Evolutionary conservation across 2,329 filamentous ascomycete genomes (phyloP).

Genomic region (Stromatinia cepivora): DNA sequence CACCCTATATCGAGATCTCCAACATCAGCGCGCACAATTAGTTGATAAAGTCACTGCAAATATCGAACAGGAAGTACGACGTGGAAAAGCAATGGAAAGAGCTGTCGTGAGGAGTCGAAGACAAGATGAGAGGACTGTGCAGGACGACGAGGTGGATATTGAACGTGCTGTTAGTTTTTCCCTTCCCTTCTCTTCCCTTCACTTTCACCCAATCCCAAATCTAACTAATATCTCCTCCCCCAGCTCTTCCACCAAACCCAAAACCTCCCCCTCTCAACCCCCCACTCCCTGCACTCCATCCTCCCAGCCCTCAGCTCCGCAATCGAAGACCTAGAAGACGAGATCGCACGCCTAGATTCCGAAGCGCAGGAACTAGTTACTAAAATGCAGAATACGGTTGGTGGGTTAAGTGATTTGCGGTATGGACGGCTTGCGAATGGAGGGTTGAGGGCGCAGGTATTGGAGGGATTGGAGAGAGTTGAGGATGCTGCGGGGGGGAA

Average conservation of each 20-base stretch:
- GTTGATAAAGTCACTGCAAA: constrained; percentile 66
- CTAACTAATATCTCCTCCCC: not conserved
- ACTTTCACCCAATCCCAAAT: too few species aligned
- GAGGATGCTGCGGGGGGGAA: constrained; percentile 42
- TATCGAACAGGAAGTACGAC: constrained; percentile 64
- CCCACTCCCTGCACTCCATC: constrained; percentile 64
- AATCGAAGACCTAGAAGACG: constrained; percentile 62
- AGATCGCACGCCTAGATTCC: constrained; percentile 64
- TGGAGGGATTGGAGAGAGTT: constrained; percentile 64
- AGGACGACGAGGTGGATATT: constrained; percentile 64
- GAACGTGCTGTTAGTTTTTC: constrained; percentile 53
- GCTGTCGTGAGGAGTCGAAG: constrained; percentile 56
- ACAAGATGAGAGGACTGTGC: constrained; percentile 54
- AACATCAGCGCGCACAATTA: constrained; percentile 68
- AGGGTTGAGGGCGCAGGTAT: constrained; percentile 63
- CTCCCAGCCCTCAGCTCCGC: constrained; percentile 70
- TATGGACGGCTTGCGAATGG: constrained; percentile 73
- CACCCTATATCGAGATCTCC: constrained; percentile 73
- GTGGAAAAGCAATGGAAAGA: constrained; percentile 58
- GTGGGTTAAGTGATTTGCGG: constrained; percentile 76
- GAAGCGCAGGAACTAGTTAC: constrained; percentile 62
- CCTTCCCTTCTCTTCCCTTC: not conserved
- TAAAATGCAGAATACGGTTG: constrained; percentile 65
- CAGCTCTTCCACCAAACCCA: constrained; percentile 22
- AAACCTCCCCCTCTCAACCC: constrained; percentile 47